A percentile compares a stretch with the other conserved stretches of the same genome.
Evolutionary conservation across 2,329 filamentous ascomycete genomes (phyloP).

Genomic region (Grosmannia penicillata): DNA sequence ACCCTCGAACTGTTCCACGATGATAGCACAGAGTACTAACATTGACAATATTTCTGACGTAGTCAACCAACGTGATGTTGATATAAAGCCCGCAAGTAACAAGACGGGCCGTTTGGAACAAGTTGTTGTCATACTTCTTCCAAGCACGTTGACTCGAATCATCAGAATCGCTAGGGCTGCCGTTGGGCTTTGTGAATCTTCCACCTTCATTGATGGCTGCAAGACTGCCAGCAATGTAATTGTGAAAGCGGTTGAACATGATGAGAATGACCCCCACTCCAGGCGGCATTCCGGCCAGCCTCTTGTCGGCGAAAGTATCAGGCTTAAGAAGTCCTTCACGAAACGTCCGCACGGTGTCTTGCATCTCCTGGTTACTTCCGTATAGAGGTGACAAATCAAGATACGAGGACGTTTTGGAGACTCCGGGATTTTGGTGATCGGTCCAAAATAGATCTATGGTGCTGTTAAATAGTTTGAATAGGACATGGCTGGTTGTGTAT

Average conservation of each 20-base stretch:
- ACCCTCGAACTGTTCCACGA: not conserved
- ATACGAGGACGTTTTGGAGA: conserved; percentile 55
- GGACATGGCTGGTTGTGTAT: no score
- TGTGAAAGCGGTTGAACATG: conserved; percentile 79
- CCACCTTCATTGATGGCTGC: conserved; percentile 75
- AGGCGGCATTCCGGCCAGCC: conserved; percentile 55
- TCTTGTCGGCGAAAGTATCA: conserved; percentile 57
- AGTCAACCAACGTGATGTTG: conserved; percentile 65
- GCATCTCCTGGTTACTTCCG: conserved; percentile 51
- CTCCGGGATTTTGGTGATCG: conserved; percentile 41
- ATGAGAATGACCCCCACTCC: conserved; percentile 57
- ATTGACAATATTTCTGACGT: conserved; percentile 64
- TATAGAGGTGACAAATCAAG: conserved; percentile 60
- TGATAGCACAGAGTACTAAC: conserved; percentile 10
- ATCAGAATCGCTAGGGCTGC: conserved; percentile 23
- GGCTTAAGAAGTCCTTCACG: conserved; percentile 57
- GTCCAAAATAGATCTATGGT: conserved; percentile 53
- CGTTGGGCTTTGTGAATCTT: conserved; percentile 54
- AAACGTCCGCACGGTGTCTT: conserved; percentile 54
- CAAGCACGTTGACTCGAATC: conserved; percentile 37
- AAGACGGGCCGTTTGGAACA: conserved; percentile 68
- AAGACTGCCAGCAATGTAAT: conserved; percentile 66
- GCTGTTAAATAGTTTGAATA: not conserved
- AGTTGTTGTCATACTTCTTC: conserved; percentile 60
- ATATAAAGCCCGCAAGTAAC: conserved; percentile 63